These are phyloP conservation scores for Coriolopsis trogii DNA, from an alignment of 1,284 basidiomycete species.

Conservation along the genomic window DNA sequence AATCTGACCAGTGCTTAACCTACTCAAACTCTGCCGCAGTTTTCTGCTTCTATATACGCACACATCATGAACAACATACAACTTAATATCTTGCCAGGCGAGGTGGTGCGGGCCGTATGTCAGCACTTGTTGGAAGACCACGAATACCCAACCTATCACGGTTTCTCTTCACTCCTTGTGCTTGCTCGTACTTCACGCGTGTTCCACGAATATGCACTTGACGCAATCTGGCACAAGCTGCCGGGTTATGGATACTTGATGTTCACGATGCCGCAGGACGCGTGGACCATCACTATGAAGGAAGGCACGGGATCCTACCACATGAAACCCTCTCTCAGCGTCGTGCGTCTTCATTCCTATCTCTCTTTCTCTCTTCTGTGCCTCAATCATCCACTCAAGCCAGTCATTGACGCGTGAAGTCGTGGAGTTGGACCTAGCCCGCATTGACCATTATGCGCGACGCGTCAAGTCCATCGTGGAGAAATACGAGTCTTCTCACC, in stretches of 20 bases:
- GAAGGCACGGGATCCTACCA: not conserved
- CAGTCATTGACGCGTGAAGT: not conserved
- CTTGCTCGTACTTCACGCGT: conserved; percentile 7
- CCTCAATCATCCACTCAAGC: not conserved
- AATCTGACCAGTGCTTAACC: no score
- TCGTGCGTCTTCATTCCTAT: no score
- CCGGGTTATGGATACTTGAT: conserved; percentile 3
- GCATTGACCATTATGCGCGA: not conserved
- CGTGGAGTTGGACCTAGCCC: not conserved
- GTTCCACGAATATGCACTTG: conserved; percentile 9
- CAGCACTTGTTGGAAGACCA: not conserved
- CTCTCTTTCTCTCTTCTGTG: not conserved
- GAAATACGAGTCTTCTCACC: not conserved
- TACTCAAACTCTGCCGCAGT: no score
- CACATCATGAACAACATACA: no score
- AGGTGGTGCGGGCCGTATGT: not conserved
- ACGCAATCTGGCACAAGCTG: conserved; percentile 10
- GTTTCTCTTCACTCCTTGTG: not conserved
- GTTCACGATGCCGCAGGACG: conserved; percentile 3
- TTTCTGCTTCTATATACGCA: no score
- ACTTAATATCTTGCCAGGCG: not conserved
- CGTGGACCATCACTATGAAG: not conserved
- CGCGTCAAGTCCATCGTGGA: not conserved
- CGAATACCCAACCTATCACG: not conserved
- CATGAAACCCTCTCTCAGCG: no score